Conservation (phyloP, 1,284 basidiomycete genomes). For the Pyrrhoderma lamaoense region DNA sequence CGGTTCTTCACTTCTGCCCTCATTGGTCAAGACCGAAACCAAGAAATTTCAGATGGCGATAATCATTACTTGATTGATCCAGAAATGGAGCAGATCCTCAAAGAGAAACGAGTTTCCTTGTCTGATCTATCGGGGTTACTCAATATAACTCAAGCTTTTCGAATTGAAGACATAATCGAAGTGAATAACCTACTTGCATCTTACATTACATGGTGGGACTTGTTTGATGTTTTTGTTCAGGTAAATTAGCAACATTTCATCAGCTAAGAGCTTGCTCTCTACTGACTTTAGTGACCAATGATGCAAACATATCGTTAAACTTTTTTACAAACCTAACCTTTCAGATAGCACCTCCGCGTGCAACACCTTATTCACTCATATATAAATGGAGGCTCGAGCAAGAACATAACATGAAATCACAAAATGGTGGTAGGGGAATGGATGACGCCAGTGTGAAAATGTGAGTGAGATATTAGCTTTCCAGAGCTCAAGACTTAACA, state of each 20-base stretch:
- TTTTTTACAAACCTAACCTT: too few relatives aligned
- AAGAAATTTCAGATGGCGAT: too few relatives aligned
- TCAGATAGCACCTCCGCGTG: constrained; percentile 44
- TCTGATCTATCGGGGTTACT: constrained; percentile 34
- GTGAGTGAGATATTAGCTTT: constrained; percentile 41
- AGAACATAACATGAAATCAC: constrained; percentile 79
- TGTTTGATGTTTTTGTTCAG: constrained; percentile 66
- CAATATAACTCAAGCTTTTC: constrained; percentile 26
- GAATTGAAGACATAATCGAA: constrained; percentile 43
- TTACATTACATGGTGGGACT: constrained; percentile 62
- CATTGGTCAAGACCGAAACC: too few relatives aligned
- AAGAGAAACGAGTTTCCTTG: constrained; percentile 1
- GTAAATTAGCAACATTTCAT: constrained; percentile 25
- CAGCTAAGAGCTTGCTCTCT: neutral
- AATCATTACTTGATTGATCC: too few relatives aligned
- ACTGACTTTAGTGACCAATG: too few relatives aligned
- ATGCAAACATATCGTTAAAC: too few relatives aligned
- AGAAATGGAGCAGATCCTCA: too few relatives aligned
- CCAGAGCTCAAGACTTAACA: neutral
- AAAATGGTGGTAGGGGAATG: constrained; percentile 83
- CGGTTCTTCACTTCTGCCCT: neutral
- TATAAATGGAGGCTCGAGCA: constrained; percentile 82
- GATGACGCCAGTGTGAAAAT: constrained; percentile 67
- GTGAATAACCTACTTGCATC: constrained; percentile 53
- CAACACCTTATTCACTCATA: constrained; percentile 47